phyloP scores from a whole-genome alignment of 768 basidiomycete genomes.

The Daedalea quercina region DNA sequence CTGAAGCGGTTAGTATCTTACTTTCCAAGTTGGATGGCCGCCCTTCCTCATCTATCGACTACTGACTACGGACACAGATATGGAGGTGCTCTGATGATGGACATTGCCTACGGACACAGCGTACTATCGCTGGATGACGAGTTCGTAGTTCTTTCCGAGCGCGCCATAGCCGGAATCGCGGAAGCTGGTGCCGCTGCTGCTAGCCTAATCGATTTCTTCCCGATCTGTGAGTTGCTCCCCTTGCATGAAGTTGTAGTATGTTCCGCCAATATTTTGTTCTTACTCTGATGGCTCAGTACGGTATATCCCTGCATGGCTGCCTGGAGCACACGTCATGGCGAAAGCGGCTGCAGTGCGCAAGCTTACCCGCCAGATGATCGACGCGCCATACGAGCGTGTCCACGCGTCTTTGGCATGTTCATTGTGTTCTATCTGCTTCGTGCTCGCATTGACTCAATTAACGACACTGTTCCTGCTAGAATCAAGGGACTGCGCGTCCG shows the following conservation, averaged over 20 bases:
- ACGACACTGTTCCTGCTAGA: background rate
- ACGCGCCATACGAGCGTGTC: slow-evolving; percentile 16
- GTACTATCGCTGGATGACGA: slow-evolving; percentile 23
- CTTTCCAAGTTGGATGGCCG: background rate
- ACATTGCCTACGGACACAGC: slow-evolving; percentile 27
- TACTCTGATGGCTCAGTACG: slow-evolving; percentile 10
- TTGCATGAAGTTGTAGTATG: background rate
- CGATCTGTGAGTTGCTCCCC: slow-evolving; percentile 16
- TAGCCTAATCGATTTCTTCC: slow-evolving; percentile 28
- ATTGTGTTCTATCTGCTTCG: background rate
- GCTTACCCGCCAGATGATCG: slow-evolving; percentile 8
- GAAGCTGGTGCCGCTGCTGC: slow-evolving; percentile 23
- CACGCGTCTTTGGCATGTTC: slow-evolving; percentile 9
- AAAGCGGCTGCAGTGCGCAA: slow-evolving; percentile 10
- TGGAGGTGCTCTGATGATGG: slow-evolving; percentile 23
- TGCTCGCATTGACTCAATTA: too few species aligned
- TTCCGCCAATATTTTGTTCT: background rate
- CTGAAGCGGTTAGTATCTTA: background rate
- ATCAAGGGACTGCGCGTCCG: background rate
- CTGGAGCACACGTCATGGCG: slow-evolving; percentile 16
- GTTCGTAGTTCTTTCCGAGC: slow-evolving; percentile 22
- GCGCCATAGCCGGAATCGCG: slow-evolving; percentile 8
- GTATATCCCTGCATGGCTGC: slow-evolving; percentile 16
- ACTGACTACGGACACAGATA: too few species aligned
- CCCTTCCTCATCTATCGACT: background rate